Conservation (phyloP, 805 yeast species). For the Nakazawaea siamensis region DNA sequence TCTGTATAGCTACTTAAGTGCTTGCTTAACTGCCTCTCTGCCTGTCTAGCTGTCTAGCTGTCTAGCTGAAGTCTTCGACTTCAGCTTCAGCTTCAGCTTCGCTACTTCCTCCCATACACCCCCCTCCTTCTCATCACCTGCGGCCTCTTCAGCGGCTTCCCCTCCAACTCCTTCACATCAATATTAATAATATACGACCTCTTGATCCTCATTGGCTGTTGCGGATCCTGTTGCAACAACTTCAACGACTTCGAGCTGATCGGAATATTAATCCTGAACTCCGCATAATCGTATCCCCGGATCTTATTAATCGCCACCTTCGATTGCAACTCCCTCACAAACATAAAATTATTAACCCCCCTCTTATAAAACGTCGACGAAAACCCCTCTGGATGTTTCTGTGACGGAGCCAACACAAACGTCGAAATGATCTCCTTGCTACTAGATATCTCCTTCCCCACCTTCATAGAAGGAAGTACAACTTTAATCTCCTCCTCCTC, state of each 20-base stretch:
- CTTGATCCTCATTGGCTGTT: conserved; percentile 20
- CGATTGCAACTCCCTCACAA: conserved; percentile 40
- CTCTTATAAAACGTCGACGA: conserved; percentile 40
- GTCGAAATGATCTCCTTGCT: no score
- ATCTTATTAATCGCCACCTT: conserved; percentile 33
- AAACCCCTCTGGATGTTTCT: conserved; percentile 35
- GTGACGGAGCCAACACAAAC: no score
- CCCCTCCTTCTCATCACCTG: neutral
- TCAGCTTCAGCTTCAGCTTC: no score
- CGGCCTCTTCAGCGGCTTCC: conserved; percentile 10
- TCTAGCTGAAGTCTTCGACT: no score
- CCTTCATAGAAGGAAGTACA: no score
- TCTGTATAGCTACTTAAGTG: no score
- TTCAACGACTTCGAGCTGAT: conserved; percentile 18
- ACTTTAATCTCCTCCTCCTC: no score
- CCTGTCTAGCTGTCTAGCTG: no score
- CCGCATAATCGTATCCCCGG: conserved; percentile 28
- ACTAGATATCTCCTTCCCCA: no score
- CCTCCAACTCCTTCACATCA: conserved; percentile 33
- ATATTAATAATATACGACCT: conserved; percentile 33
- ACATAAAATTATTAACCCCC: conserved; percentile 41
- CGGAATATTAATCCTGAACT: conserved; percentile 34
- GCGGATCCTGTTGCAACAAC: conserved; percentile 13
- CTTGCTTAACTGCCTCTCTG: no score
- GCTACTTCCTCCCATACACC: no score